phyloP scores from a whole-genome alignment of 2,329 filamentous ascomycete species.

The Colletotrichum paranaense region DNA sequence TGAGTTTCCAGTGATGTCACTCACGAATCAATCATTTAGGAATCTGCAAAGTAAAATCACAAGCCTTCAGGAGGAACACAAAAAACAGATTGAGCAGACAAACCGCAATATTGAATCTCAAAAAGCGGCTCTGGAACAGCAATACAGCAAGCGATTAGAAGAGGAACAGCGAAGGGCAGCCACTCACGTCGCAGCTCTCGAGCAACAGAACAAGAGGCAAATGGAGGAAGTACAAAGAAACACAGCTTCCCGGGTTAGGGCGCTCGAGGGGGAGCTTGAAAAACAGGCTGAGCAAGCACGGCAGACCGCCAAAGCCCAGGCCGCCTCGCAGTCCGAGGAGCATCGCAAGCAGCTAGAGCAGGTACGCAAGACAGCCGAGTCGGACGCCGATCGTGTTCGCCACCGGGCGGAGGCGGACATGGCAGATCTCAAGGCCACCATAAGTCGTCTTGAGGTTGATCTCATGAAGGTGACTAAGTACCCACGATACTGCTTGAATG shows the following conservation, averaged over 20 bases:
- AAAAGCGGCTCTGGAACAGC: conserved; percentile 44
- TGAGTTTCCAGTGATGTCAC: neutral
- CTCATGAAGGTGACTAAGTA: conserved; percentile 63
- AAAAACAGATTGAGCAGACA: conserved; percentile 45
- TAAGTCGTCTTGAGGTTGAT: conserved; percentile 71
- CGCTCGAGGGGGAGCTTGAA: conserved; percentile 37
- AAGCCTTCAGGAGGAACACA: conserved; percentile 35
- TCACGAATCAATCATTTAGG: neutral
- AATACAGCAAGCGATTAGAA: conserved; percentile 44
- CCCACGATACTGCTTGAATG: too few species aligned
- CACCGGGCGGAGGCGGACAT: conserved; percentile 69
- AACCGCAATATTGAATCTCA: conserved; percentile 62
- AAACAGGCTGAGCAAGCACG: conserved; percentile 50
- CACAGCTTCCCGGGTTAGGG: neutral
- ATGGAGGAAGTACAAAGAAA: conserved; percentile 9
- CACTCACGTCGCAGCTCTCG: conserved; percentile 15
- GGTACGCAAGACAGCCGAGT: conserved; percentile 58
- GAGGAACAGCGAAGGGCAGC: conserved; percentile 35
- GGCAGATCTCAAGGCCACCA: conserved; percentile 70
- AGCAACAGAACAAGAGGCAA: conserved; percentile 29
- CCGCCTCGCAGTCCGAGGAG: conserved; percentile 39
- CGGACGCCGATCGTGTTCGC: conserved; percentile 60
- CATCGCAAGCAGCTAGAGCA: conserved; percentile 56
- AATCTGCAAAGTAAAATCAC: conserved; percentile 32
- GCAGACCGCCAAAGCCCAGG: conserved; percentile 41